Evolutionary conservation across 192 early-diverging fungal species (phyloP), one percentile per base, ranked within the genome.

Genomic region (Lobosporangium transversale): DNA sequence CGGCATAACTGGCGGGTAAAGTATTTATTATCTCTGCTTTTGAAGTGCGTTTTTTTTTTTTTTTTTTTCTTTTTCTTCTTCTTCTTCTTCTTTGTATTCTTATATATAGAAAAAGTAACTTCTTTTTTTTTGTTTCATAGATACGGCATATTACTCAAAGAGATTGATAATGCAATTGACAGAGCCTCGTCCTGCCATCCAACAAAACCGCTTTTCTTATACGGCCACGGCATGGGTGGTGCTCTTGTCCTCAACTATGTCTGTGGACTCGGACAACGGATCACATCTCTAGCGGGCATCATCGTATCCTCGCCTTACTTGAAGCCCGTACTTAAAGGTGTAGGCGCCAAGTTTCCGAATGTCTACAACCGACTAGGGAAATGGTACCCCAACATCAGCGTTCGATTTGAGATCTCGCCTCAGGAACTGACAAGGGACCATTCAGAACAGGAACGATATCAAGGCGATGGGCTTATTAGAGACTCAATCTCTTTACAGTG

Each of bases 201-300:
- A 1, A 7, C 37, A 1, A 66, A 62, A 33, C 71, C 71, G 9
- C 32, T 76, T 17, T 66, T 66, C 20, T 37, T 76, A 0, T 66
- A 66, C 63, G 71, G 71, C 32, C 71, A 76, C 44, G 71, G 71
- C 17, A 76, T 76, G 71, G 71, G 71, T 7, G 71, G 71, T 18
- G 71, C 71, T 4, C 42, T 76, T 0, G 64, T 56, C 4, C 35
- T 76, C 0, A 76, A 76, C 45, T 76, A 76, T 33, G 64, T 76
- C 14, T 76, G 63, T 27, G 71, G 71, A 4, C 58, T 76, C 10
- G 71, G 71, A 0, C n/a, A 56, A 32, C 48, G 63, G n/a, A 76
- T 53, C 26, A 49, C 71, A 0, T 48, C 33, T 40, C 58, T 76
- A 2, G 64, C 71, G 0, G 71, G 71, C 1, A 26, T 76, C 2